phyloP scores from a whole-genome alignment of 305 asterid species.

The Fraxinus angustifolia region DNA sequence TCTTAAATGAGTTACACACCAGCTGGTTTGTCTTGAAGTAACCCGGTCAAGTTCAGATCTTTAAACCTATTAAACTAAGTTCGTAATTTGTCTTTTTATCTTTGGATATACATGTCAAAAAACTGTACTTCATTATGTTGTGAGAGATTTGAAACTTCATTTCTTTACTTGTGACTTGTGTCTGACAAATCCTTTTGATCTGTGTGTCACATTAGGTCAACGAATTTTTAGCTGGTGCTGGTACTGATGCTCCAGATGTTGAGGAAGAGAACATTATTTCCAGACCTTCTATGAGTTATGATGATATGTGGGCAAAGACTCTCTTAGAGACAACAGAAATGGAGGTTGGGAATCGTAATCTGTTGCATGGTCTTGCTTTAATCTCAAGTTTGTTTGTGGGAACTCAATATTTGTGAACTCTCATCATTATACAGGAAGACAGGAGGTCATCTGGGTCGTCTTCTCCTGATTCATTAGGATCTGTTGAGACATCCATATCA shows the following conservation, averaged over 20 bases:
- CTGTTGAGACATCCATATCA: constrained; percentile 95
- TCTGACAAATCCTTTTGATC: constrained; percentile 9
- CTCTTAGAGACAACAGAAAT: constrained; percentile 83
- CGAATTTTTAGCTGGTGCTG: constrained; percentile 98
- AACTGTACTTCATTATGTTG: background rate
- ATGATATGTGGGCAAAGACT: constrained; percentile 99
- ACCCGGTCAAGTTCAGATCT: background rate
- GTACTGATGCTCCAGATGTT: constrained; percentile 99
- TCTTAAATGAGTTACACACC: background rate
- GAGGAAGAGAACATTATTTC: constrained; percentile 89
- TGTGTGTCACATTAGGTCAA: constrained; percentile 54
- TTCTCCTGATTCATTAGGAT: constrained; percentile 91
- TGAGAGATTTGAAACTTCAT: background rate
- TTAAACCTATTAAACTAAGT: background rate
- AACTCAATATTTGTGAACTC: background rate
- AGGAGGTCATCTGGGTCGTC: constrained; percentile 94
- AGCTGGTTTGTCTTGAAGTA: background rate
- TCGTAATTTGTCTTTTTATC: background rate
- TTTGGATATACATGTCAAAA: background rate
- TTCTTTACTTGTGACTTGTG: constrained; percentile 16
- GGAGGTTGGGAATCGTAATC: constrained; percentile 51
- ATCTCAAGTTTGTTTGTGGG: constrained; percentile 10
- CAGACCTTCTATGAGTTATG: constrained; percentile 92
- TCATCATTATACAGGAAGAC: constrained; percentile 60
- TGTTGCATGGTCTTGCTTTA: constrained; percentile 16